Evolutionary conservation across 805 yeast genomes (phyloP), one percentile per base, ranked within the genome.

Genomic region (Ogataea chonburiensis): DNA sequence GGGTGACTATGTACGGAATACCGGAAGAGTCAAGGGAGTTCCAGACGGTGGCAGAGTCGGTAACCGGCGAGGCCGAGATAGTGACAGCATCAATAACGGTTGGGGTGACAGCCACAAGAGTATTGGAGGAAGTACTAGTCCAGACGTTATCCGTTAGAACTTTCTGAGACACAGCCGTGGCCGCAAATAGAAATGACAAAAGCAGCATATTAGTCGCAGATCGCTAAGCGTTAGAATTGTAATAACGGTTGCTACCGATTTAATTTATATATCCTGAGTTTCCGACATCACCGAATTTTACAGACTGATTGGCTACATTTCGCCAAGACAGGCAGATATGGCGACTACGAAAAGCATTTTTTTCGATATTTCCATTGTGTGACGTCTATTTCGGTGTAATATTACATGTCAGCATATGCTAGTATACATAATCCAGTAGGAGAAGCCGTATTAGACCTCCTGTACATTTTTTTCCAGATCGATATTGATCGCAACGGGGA

Each of bases 31-130:
- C 74, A 13, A 69, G 52, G 7, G 73, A 67, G 17, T 53, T 64
- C 74, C 74, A 69, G 3, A 57, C 58, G 7, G 73, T 67, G 5
- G 68, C 58, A 13, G 63, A 51, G 19, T 40, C 31, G 2, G 64
- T 45, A 8, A 61, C 55, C 22, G 74, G 73, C 2, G 71, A 63
- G 13, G 63, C 65, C 28, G 63, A 57, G 3, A 61, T 39, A 2
- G 81, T 75, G 11, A 76, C 79, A 23, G 79, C 79, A 29, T 69
- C 75, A 44, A 74, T 68, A 28, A 81, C 81, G 3, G 63, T 58
- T 19, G 63, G 63, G 15, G 61, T 55, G 15, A 59, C 45, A n/a
- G 26, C 12, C 10, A 52, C 34, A 5, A 33, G 34, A 16, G 44
- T 42, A 13, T 56, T 55, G 1, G 56, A 46, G 17, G 64, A 56